These are phyloP conservation scores for Theobroma grandiflorum DNA, from an alignment of 441 rosid genomes.

Conservation along the genomic window DNA sequence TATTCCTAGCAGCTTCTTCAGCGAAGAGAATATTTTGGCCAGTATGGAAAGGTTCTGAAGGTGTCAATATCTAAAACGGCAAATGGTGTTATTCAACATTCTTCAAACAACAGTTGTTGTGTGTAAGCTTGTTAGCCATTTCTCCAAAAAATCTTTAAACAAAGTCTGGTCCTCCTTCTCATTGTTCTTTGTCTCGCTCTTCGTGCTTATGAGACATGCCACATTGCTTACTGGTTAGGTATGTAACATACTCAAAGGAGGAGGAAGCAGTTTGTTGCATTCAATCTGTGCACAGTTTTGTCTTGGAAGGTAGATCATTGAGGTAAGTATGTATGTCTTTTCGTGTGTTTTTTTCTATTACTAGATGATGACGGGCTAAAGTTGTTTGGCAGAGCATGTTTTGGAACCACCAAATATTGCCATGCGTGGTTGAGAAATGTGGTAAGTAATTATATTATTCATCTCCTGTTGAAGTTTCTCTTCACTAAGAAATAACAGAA, in stretches of 20 bases:
- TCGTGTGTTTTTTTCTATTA: not conserved
- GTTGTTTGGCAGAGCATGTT: conserved; percentile 56
- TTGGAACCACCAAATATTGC: conserved; percentile 80
- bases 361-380: conserved; percentile 14
- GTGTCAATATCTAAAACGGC: conserved; percentile 84
- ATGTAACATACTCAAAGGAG: conserved; percentile 66
- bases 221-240: conserved; percentile 36
- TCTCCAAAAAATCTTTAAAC: not conserved
- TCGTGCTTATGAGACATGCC: not conserved
- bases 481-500: not conserved
- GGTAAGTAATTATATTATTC: conserved; percentile 36
- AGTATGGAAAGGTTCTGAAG: conserved; percentile 83
- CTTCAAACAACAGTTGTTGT: conserved; percentile 77
- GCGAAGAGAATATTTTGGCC: conserved; percentile 75
- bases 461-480: not conserved
- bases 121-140: conserved; percentile 47
- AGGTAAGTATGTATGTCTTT: conserved; percentile 47
- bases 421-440: conserved; percentile 78
- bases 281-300: conserved; percentile 60
- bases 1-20: conserved; percentile 51
- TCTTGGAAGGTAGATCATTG: conserved; percentile 62
- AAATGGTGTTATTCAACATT: conserved; percentile 73
- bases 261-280: conserved; percentile 75
- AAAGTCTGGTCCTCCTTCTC: not conserved
- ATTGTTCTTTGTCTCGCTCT: not conserved